Base-by-base conservation (phyloP, 306 rosid species). In the Vigna nakashimae region DNA sequence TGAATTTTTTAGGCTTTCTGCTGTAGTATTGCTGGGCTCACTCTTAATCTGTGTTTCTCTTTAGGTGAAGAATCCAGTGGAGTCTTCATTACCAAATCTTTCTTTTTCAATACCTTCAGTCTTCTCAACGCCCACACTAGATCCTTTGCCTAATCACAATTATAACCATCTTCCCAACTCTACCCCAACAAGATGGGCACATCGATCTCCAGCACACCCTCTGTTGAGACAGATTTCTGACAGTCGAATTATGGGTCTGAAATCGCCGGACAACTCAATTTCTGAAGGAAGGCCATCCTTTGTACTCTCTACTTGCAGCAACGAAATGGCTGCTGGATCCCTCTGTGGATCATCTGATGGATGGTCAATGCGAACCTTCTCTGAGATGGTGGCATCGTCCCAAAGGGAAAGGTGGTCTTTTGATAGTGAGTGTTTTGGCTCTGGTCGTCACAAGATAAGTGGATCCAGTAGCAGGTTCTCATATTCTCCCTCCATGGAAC, bases 361-460 rank as follows among this genome's bases (percentile, higher is more conserved):
- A 66, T 94, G 97, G 98, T 94, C 98, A 66, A 86, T 91, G 91
- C 94, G 87, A 75, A 90, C 97, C 78, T 94, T 94, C 77, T 91
- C 98, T 18, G 98, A 94, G 89, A 92, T 94, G 30, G 93, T 94
- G 86, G 97, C 96, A 53, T 84, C 96, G 32, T 93, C 94, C 43
- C 97, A 88, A 69, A 87, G 97, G 77, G 98, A 88, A 84, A 85
- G 96, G 84, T 91, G 94, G 96, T 94, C 98, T 66, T 94, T 92
- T 69, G 98, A 91, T 57, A 88, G 96, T 53, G 98, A 94, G 83
- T 81, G 80, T 58, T 81, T 90, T 0, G 92, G 94, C 60, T 90
- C 93, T 7, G 84, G 88, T 46, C 85, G 83, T 82, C 89, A 65
- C 57, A 94, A 90, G 88, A 78, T 90, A 62, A 87, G 89, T 84